phyloP scores from a whole-genome alignment of 148 eudicot genomes.

The Rhododendron vialii region DNA sequence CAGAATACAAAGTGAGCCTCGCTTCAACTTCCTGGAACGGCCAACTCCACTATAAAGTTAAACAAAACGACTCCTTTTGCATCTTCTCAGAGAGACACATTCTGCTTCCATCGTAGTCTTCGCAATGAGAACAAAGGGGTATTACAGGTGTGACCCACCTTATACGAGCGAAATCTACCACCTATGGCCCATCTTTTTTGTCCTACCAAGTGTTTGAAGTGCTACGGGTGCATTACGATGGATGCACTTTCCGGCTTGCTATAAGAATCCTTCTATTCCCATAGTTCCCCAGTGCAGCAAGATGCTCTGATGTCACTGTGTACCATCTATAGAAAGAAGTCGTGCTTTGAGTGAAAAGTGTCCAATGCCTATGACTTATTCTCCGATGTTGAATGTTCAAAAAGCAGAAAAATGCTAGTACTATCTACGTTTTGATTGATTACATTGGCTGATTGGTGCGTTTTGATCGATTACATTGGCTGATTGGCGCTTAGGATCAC shows the following conservation, averaged over 20 bases:
- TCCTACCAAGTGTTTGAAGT: neutral
- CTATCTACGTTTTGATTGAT: neutral
- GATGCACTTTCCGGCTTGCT: neutral
- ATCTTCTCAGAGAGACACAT: neutral
- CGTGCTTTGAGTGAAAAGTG: neutral
- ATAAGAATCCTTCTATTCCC: neutral
- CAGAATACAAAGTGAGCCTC: neutral
- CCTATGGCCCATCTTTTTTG: neutral
- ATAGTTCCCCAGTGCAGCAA: neutral
- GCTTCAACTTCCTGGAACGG: neutral
- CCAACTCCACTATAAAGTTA: neutral
- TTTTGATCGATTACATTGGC: neutral
- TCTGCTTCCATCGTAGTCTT: neutral
- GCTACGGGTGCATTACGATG: neutral
- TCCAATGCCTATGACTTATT: neutral
- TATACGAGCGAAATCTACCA: neutral
- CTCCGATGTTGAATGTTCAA: neutral
- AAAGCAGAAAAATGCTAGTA: neutral
- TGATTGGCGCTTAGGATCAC: neutral
- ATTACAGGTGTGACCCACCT: neutral
- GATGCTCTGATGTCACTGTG: neutral
- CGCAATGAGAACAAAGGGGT: neutral
- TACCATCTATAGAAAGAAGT: neutral
- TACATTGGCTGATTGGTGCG: no score
- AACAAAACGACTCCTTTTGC: neutral